Base-by-base conservation (phyloP, 768 basidiomycete genomes). In the Tulasnella sp. region DNA sequence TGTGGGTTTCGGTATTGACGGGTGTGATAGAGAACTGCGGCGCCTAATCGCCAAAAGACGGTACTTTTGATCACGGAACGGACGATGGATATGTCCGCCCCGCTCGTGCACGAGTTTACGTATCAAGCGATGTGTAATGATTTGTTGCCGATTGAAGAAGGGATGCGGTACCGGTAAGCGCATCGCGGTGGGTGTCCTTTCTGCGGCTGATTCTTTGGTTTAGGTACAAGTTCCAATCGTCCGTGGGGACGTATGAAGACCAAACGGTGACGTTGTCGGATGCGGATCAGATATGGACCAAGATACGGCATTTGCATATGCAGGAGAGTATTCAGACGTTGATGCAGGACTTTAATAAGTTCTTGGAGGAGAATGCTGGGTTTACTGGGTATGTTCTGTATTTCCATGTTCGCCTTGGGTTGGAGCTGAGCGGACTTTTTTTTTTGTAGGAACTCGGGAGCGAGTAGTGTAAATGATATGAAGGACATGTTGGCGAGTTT, bases 61-160 rank as follows among this genome's bases (percentile, higher is more conserved):
- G 86, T 89, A 14, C 72, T 98, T 36, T 77, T 98, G 65, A 84
- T 99, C 59, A 93, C 92, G 4, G 96, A 99, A 69, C 82, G 96
- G n/a, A 79, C 92, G 3, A 90, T 99, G 84, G 96, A 99, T 69
- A 82, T 83, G 64, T 66, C 86, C 23, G 84, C 90, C 2, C 96
- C 96, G 1, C 79, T 97, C 59, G 67, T 96, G 34, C 96, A 99
- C 67, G 96, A 98, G 66, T 99, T 99, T 67, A 98, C 94, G 19
- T 99, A 98, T 69, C 96, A 98, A 69, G 94, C 96, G 0, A 99
- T 99, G 96, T 86, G 85, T 48, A 91, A 92, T 63, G 96, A 99
- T 68, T 70, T 99, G 17, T 75, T 99, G 4, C 84, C 83, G 15
- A 87, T 99, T 50, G 79, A 90, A 56, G 81, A 89, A 60, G 94